Conservation (phyloP, 2,329 filamentous ascomycete species). For the Shiraia bambusicola region DNA sequence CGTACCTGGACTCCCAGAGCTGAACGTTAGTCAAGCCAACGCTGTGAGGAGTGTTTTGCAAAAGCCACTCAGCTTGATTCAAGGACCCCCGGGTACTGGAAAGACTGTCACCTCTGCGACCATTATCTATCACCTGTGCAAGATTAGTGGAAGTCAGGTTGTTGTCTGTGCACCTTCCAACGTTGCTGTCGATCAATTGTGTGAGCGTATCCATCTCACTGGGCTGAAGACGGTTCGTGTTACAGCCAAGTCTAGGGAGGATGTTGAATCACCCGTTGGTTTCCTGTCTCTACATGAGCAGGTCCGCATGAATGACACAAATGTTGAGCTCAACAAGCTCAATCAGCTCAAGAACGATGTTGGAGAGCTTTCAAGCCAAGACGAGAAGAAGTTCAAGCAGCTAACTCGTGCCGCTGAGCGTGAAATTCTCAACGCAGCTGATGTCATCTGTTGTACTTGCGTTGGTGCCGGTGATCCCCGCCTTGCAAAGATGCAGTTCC, state of each 20-base stretch:
- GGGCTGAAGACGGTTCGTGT: slow-evolving; percentile 95
- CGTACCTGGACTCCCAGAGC: slow-evolving; percentile 87
- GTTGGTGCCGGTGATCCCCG: slow-evolving; percentile 96
- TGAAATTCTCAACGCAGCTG: slow-evolving; percentile 91
- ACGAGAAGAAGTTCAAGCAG: slow-evolving; percentile 98
- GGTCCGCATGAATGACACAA: slow-evolving; percentile 95
- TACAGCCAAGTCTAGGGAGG: slow-evolving; percentile 97
- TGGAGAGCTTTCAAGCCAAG: slow-evolving; percentile 88
- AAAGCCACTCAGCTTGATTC: slow-evolving; percentile 91
- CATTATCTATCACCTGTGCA: slow-evolving; percentile 96
- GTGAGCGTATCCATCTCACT: slow-evolving; percentile 92
- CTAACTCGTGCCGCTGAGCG: slow-evolving; percentile 90
- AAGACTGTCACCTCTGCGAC: slow-evolving; percentile 99
- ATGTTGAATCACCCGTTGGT: slow-evolving; percentile 96
- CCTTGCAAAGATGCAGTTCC: slow-evolving; percentile 95
- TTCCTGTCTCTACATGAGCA: slow-evolving; percentile 96
- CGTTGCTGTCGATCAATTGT: slow-evolving; percentile 96
- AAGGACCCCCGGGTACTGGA: slow-evolving; percentile 93
- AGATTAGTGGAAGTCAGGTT: slow-evolving; percentile 91
- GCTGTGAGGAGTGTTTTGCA: slow-evolving; percentile 94
- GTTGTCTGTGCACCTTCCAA: slow-evolving; percentile 97
- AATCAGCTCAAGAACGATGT: slow-evolving; percentile 89
- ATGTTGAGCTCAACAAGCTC: slow-evolving; percentile 87
- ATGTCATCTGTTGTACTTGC: slow-evolving; percentile 98
- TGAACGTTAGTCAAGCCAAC: slow-evolving; percentile 93